Percentiles rank a stretch among this genome's conserved stretches.
Conservation (phyloP, 1,284 basidiomycete genomes). For the Porodaedalea pini region DNA sequence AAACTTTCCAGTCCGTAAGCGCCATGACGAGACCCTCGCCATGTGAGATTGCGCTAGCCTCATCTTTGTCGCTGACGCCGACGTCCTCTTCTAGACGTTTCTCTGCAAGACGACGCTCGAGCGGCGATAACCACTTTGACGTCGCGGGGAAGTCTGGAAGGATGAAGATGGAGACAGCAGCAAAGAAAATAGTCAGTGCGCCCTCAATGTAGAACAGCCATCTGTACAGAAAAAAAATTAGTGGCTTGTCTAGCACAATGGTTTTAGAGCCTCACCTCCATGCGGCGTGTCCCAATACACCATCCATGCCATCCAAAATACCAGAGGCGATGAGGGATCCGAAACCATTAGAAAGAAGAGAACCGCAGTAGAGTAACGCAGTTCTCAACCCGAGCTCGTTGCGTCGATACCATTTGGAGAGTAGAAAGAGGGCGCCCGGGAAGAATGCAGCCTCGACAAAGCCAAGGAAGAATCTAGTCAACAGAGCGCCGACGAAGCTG, state of each 20-base stretch:
- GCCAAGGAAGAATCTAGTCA: conserved; percentile 44
- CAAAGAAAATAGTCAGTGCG: conserved; percentile 60
- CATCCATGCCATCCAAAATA: conserved; percentile 69
- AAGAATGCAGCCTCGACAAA: conserved; percentile 43
- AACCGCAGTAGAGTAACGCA: conserved; percentile 69
- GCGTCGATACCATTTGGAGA: conserved; percentile 70
- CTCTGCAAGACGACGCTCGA: conserved; percentile 64
- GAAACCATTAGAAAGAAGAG: conserved; percentile 79
- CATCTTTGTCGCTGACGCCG: conserved; percentile 40
- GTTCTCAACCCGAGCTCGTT: conserved; percentile 69
- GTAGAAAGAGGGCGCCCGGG: conserved; percentile 39
- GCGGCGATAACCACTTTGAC: conserved; percentile 53
- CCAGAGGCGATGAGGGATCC: conserved; percentile 77
- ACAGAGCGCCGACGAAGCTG: conserved; percentile 35
- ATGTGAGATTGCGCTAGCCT: conserved; percentile 25
- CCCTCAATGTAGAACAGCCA: conserved; percentile 81
- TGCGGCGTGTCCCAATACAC: conserved; percentile 62
- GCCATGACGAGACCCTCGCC: conserved; percentile 54
- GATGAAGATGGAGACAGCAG: conserved; percentile 58
- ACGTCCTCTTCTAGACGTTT: conserved; percentile 72
- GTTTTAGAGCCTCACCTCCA: conserved; percentile 53
- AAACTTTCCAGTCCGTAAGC: conserved; percentile 69
- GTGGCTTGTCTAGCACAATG: neutral
- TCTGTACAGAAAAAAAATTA: conserved; percentile 31
- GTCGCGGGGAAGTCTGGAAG: conserved; percentile 75